Base-by-base conservation (phyloP, 1,284 basidiomycete genomes). In the Moniliella sp. region DNA sequence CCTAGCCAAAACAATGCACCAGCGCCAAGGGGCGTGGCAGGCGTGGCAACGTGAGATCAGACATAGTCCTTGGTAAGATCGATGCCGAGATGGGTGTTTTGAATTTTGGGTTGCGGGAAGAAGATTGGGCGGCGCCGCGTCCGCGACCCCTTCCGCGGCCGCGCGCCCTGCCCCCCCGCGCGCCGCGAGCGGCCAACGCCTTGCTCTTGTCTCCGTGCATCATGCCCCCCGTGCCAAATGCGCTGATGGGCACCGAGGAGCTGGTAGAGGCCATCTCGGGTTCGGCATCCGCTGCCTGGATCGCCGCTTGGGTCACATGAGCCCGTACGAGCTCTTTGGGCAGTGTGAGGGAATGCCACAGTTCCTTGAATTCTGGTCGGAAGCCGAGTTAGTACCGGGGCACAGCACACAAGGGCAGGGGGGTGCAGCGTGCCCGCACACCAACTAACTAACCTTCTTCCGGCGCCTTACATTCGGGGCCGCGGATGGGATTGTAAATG, bases 401-500 rank as follows among this genome's bases (percentile, higher is more conserved):
- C n/a, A n/a, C n/a, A n/a, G n/a, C n/a, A n/a, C 8, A 23, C n/a
- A n/a, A n/a, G n/a, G n/a, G n/a, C n/a, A n/a, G n/a, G n/a, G n/a
- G n/a, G n/a, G n/a, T n/a, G n/a, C n/a, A n/a, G n/a, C n/a, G n/a
- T n/a, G n/a, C n/a, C n/a, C n/a, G n/a, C n/a, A n/a, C n/a, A n/a
- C n/a, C n/a, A n/a, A n/a, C n/a, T n/a, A n/a, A n/a, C 70, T 35
- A 39, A 78, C 81, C 81, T 65, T 81, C 72, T 61, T 86, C 82
- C 5, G 86, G 72, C 12, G 64, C 59, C 25, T 46, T 75, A 4
- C 72, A 78, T 43, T 78, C 74, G 15, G 69, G 69, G 0, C 74
- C 71, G 45, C 77, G 77, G 28, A 84, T 69, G 55, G 83, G 80
- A 49, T 88, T 86, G 74, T 76, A 82, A 50, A 83, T 86, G 0